A percentile compares a stretch with the other conserved stretches of the same genome.
Conservation (phyloP, 2,329 filamentous ascomycete genomes). For the Rhinocladiella similis region DNA sequence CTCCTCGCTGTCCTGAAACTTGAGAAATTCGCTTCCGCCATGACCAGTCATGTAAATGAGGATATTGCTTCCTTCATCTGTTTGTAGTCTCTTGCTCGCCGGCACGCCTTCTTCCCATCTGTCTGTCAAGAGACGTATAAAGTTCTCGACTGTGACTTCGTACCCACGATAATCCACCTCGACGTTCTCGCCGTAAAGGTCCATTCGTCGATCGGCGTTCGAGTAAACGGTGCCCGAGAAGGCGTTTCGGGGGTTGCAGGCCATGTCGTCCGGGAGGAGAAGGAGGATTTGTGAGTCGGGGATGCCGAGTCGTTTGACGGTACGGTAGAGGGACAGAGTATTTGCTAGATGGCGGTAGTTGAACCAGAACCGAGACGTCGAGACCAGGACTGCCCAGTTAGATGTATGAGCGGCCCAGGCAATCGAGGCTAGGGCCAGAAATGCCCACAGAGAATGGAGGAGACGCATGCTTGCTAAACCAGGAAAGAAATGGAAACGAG, state of each 20-base stretch:
- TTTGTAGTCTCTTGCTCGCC: constrained; percentile 87
- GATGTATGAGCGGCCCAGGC: constrained; percentile 67
- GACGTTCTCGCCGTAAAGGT: constrained; percentile 97
- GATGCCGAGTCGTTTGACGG: constrained; percentile 95
- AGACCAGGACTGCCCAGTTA: constrained; percentile 99
- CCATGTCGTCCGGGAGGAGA: constrained; percentile 99
- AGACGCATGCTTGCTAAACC: constrained; percentile 9
- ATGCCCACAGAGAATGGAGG: constrained; percentile 10
- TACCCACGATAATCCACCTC: constrained; percentile 98
- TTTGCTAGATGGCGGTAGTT: constrained; percentile 99
- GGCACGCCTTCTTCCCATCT: constrained; percentile 93
- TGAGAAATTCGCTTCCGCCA: constrained; percentile 95
- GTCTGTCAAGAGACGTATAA: constrained; percentile 92
- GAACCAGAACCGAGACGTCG: constrained; percentile 99
- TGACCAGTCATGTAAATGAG: constrained; percentile 99
- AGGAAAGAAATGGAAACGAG: neutral
- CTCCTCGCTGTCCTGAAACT: constrained; percentile 97
- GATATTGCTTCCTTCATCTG: constrained; percentile 94
- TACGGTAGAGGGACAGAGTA: constrained; percentile 94
- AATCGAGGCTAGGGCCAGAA: constrained; percentile 14
- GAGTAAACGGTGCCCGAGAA: constrained; percentile 98
- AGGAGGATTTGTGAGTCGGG: constrained; percentile 99
- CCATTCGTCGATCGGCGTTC: constrained; percentile 91
- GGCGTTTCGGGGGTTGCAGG: constrained; percentile 96
- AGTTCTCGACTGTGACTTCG: constrained; percentile 98